Conservation (phyloP, 2,329 filamentous ascomycete genomes). For the Kalaharituber pfeilii region DNA sequence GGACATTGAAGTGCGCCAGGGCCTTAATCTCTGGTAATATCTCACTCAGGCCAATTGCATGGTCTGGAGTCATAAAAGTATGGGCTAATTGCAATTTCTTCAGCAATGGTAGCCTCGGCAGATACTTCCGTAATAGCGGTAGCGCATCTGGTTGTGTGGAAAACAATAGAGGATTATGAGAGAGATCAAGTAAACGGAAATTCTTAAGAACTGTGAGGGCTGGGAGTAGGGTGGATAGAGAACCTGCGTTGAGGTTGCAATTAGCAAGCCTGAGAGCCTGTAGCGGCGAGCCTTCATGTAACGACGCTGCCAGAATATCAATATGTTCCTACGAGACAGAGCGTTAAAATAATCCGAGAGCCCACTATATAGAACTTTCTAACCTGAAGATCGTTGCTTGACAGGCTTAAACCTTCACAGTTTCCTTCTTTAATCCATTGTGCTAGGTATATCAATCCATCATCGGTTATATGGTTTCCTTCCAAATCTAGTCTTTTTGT, state of each 20-base stretch:
- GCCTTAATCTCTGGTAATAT: conserved; percentile 67
- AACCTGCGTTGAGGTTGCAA: conserved; percentile 59
- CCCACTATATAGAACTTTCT: background rate
- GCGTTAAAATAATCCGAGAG: background rate
- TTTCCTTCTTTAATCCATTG: conserved; percentile 47
- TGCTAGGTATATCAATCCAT: conserved; percentile 58
- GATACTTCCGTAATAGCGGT: conserved; percentile 57
- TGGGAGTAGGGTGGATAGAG: conserved; percentile 58
- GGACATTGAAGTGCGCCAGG: conserved; percentile 70
- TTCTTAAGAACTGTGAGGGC: conserved; percentile 50
- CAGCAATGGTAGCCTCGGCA: conserved; percentile 59
- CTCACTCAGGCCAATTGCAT: conserved; percentile 80
- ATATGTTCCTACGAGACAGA: conserved; percentile 35
- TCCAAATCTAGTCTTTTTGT: conserved; percentile 66
- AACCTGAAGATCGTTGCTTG: conserved; percentile 54
- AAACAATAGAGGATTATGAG: conserved; percentile 72
- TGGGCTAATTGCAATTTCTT: conserved; percentile 77
- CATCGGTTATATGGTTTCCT: conserved; percentile 57
- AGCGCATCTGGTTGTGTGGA: conserved; percentile 55
- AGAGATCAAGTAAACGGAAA: conserved; percentile 80
- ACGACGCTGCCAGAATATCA: conserved; percentile 35
- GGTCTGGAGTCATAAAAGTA: conserved; percentile 66
- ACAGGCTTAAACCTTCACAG: conserved; percentile 77
- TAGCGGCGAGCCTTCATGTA: conserved; percentile 41
- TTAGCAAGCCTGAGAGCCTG: conserved; percentile 75